A percentile compares a stretch with the other conserved stretches of the same genome.
Evolutionary conservation across 176 grass and related monocot genomes (phyloP).

Genomic region (Carex pumila): DNA sequence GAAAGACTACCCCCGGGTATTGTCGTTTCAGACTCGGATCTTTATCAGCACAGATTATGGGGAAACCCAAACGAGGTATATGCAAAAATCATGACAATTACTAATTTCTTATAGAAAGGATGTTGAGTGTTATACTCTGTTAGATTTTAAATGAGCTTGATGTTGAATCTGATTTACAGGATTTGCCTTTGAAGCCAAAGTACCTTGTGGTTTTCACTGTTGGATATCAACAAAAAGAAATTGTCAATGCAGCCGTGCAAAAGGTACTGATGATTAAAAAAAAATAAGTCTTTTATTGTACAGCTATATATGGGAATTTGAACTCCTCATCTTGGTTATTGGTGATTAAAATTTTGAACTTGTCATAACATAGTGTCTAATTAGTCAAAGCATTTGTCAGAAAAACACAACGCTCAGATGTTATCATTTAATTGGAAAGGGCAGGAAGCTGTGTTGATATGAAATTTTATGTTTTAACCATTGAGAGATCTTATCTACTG

Average conservation of each 20-base stretch:
- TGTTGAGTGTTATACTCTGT: neutral
- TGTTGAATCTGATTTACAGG: constrained; percentile 39
- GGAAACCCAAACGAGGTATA: constrained; percentile 36
- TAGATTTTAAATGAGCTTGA: neutral
- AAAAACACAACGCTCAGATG: neutral
- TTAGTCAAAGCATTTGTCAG: neutral
- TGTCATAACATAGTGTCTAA: neutral
- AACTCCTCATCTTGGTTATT: neutral
- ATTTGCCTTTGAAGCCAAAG: constrained; percentile 57
- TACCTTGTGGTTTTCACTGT: constrained; percentile 94
- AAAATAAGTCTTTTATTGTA: neutral
- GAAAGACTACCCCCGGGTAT: constrained; percentile 29
- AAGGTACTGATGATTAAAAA: constrained; percentile 33
- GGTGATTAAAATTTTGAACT: neutral
- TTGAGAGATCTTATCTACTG: constrained; percentile 9
- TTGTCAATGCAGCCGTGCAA: constrained; percentile 70
- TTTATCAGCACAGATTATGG: constrained; percentile 34
- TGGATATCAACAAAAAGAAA: constrained; percentile 80
- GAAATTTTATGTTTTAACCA: constrained; percentile 6
- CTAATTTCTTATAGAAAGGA: neutral
- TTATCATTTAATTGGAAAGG: neutral
- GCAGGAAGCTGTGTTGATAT: neutral
- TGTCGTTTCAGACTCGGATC: constrained; percentile 30
- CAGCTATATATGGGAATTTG: neutral
- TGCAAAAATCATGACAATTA: neutral